phyloP scores from a whole-genome alignment of 129 eudicot genomes.

The Flaveria sonorensis region DNA sequence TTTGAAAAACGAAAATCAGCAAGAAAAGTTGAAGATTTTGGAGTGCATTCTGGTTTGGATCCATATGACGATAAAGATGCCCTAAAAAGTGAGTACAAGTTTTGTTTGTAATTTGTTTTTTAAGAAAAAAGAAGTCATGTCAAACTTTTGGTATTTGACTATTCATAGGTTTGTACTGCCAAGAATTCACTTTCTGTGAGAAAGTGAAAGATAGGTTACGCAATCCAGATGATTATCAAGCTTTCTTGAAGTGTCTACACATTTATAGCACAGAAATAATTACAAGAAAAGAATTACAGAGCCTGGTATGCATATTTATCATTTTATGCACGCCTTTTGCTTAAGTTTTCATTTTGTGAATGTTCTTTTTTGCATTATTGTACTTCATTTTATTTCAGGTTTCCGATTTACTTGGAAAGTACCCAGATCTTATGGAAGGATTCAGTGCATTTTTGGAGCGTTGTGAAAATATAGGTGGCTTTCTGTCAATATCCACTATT shows the following conservation, averaged over 20 bases:
- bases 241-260: constrained; percentile 94
- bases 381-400: constrained; percentile 56
- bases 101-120: background rate
- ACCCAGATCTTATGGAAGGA: constrained; percentile 97
- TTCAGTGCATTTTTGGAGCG: constrained; percentile 87
- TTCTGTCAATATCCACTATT: background rate
- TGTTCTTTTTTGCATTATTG: background rate
- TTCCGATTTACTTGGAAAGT: constrained; percentile 89
- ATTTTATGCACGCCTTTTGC: constrained; percentile 4
- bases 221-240: constrained; percentile 88
- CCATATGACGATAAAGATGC: constrained; percentile 74
- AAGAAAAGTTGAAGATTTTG: constrained; percentile 75
- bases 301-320: constrained; percentile 59
- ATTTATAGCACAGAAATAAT: constrained; percentile 97
- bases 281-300: constrained; percentile 80
- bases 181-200: constrained; percentile 88
- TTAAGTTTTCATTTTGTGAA: background rate
- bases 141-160: constrained; percentile 13
- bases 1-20: constrained; percentile 73
- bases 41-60: constrained; percentile 48
- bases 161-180: constrained; percentile 66
- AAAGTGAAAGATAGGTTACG: constrained; percentile 88
- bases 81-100: constrained; percentile 64
- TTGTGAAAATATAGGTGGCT: constrained; percentile 79
- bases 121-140: background rate